Evolutionary conservation across 371 early-diverging fungal species (phyloP), one percentile per base, ranked within the genome.

Genomic region (Mortierella sp.): DNA sequence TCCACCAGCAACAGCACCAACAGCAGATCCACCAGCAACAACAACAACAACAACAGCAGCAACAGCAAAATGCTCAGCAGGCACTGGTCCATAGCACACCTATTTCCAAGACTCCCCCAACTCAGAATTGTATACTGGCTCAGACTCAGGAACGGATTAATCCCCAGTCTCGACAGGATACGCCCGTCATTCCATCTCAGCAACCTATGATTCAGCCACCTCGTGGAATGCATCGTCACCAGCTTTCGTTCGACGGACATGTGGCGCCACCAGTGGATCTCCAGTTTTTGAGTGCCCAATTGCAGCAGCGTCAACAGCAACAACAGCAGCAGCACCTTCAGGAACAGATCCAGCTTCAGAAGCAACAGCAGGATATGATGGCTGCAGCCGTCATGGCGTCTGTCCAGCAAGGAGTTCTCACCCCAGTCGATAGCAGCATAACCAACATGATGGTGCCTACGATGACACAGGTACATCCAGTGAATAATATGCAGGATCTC

Each of bases 181-280:
- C 80, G 2, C 80, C 76, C 14, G 76, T 79, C n/a, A 75, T 79
- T 10, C 76, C 80, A 8, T 79, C 80, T 10, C 80, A 79, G 43
- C 75, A 71, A 44, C 69, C 80, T 22, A 31, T 64, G 10, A 26
- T 65, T 11, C n/a, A n/a, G n/a, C 65, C 64, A 39, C n/a, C 64
- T 26, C 72, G 72, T 5, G 65, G 68, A 29, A 75, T 79, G 75
- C 80, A 79, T 61, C 68, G 70, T n/a, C 80, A 71, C 29, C 80
- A 79, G 41, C 69, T 71, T 10, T 79, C 80, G 6, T 63, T 75
- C 29, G 80, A 79, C 48, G 80, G 80, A 5, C 68, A 67, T 16
- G 61, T 75, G 1, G 64, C 73, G 1, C 63, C 71, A 24, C 24
- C 69, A 16, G 48, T 79, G 47, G 80, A 75, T 47, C 37, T 79